These are phyloP conservation scores for Phoma sp. DNA, from an alignment of 2,329 filamentous ascomycete genomes.

Conservation along the genomic window DNA sequence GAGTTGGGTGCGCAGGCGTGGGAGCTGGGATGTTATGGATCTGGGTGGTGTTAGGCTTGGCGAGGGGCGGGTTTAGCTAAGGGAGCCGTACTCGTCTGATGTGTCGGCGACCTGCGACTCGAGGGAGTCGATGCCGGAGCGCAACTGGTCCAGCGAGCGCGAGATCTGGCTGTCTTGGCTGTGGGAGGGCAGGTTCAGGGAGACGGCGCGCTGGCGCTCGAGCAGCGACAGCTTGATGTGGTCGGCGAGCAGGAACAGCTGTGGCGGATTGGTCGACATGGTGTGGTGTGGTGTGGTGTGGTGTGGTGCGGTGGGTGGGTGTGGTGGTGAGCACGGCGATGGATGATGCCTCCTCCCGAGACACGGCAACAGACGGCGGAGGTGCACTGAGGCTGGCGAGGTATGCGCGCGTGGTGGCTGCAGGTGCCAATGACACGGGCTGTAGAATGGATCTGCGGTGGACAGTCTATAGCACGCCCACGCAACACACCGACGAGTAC, in stretches of 20 bases:
- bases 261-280: conserved; percentile 62
- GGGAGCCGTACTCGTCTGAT: conserved; percentile 58
- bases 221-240: conserved; percentile 96
- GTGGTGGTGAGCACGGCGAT: not conserved
- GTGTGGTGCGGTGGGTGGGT: no score
- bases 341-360: not conserved
- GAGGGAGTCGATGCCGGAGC: conserved; percentile 76
- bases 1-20: conserved; percentile 74
- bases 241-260: conserved; percentile 91
- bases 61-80: no score
- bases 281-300: no score
- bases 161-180: conserved; percentile 89
- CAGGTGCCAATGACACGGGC: conserved; percentile 1
- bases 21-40: conserved; percentile 62
- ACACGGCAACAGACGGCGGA: not conserved
- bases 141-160: conserved; percentile 84
- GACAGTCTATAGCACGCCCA: not conserved
- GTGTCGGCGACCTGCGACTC: conserved; percentile 67
- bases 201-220: conserved; percentile 85
- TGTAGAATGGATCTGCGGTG: not conserved
- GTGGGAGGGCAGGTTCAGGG: conserved; percentile 77
- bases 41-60: conserved; percentile 19
- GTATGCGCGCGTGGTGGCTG: conserved; percentile 8
- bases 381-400: not conserved
- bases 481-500: not conserved